These are phyloP conservation scores for Salix suchowensis DNA, from an alignment of 345 rosid genomes.

Conservation along the genomic window DNA sequence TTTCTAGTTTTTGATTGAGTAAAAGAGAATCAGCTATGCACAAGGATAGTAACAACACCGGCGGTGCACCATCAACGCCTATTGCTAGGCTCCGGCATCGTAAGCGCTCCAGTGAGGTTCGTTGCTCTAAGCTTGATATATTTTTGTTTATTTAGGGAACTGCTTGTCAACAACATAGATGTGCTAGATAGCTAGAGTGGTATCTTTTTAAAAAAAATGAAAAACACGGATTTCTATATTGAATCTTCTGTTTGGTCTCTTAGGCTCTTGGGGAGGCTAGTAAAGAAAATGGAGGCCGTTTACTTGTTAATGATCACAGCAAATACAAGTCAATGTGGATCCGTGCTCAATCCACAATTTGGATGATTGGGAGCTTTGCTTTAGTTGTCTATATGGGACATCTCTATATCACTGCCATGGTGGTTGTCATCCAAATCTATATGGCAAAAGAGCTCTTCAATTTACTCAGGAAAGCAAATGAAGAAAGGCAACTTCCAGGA, in stretches of 20 bases:
- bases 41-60: conserved; percentile 38
- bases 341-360: conserved; percentile 65
- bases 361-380: conserved; percentile 92
- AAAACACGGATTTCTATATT: not conserved
- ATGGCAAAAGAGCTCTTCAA: conserved; percentile 92
- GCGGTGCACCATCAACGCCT: conserved; percentile 43
- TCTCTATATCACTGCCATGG: conserved; percentile 95
- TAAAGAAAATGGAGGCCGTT: conserved; percentile 52
- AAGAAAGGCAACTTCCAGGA: conserved; percentile 78
- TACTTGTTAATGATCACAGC: conserved; percentile 66
- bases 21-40: conserved; percentile 45
- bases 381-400: conserved; percentile 90
- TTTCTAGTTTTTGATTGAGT: conserved; percentile 2
- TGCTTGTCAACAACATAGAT: not conserved
- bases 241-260: not conserved
- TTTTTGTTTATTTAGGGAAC: not conserved
- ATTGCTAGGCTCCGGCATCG: conserved; percentile 56
- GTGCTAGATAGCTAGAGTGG: not conserved
- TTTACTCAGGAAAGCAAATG: conserved; percentile 76
- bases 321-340: conserved; percentile 81
- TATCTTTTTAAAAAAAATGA: not conserved
- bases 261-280: conserved; percentile 55
- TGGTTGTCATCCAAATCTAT: conserved; percentile 83
- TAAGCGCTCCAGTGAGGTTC: conserved; percentile 66
- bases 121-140: conserved; percentile 7